Evolutionary conservation across 768 basidiomycete species (phyloP).

Genomic region (Suillus subalutaceus): DNA sequence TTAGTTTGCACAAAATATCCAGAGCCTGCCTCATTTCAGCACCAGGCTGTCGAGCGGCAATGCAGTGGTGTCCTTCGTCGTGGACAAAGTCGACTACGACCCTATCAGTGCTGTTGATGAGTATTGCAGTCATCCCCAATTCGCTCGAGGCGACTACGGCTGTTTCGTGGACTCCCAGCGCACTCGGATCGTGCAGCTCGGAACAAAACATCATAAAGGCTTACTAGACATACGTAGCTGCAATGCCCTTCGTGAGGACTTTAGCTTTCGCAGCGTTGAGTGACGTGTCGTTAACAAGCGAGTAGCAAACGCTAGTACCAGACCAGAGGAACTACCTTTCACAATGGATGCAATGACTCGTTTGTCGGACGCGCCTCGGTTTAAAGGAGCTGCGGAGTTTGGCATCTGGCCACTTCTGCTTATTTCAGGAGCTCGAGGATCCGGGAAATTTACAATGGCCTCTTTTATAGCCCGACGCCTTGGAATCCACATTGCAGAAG

Average conservation of each 20-base stretch:
- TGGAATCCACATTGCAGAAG: conserved; percentile 83
- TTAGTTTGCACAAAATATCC: background rate
- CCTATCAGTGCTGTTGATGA: conserved; percentile 41
- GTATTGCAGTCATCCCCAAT: conserved; percentile 52
- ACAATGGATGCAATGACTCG: conserved; percentile 52
- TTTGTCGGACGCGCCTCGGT: conserved; percentile 63
- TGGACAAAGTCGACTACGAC: conserved; percentile 77
- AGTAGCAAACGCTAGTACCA: background rate
- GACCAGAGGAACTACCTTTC: background rate
- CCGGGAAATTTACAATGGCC: conserved; percentile 77
- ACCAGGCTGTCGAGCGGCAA: conserved; percentile 26
- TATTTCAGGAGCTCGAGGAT: conserved; percentile 77
- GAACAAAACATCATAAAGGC: conserved; percentile 69
- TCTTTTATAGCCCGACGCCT: conserved; percentile 57
- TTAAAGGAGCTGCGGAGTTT: conserved; percentile 58
- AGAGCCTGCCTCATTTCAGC: background rate
- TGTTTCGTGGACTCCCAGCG: conserved; percentile 77
- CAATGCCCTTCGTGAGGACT: conserved; percentile 49
- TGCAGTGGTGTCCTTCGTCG: conserved; percentile 71
- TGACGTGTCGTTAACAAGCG: background rate
- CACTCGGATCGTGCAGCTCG: conserved; percentile 81
- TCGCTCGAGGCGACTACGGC: conserved; percentile 71
- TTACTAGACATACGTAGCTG: conserved; percentile 57
- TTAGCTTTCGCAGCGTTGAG: conserved; percentile 1
- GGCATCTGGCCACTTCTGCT: conserved; percentile 71